phyloP scores from a whole-genome alignment of 495 filamentous ascomycete species.

The Podospora sp. region DNA sequence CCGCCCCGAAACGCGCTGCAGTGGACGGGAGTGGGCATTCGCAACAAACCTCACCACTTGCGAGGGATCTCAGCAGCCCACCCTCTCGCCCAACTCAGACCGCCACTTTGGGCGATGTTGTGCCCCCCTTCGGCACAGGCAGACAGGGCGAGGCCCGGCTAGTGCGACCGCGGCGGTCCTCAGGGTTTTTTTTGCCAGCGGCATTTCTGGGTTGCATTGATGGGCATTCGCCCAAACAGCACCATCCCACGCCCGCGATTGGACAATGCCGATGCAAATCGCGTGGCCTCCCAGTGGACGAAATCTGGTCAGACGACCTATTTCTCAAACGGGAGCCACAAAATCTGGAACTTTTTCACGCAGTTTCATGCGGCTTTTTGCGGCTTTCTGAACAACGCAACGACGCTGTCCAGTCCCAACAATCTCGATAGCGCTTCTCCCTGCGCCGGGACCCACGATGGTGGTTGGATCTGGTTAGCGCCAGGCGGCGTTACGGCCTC shows the following conservation, averaged over 20 bases:
- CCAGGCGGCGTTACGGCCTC: background rate
- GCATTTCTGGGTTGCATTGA: conserved; percentile 13
- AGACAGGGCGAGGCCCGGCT: conserved; percentile 1
- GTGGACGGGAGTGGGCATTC: too few relatives aligned
- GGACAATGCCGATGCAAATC: conserved; percentile 11
- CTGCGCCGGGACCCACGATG: background rate
- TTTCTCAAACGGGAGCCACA: conserved; percentile 24
- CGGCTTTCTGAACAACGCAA: background rate
- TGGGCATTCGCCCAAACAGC: background rate
- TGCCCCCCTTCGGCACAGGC: background rate
- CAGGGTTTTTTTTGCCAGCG: background rate
- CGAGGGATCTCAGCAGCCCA: background rate
- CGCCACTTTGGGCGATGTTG: background rate
- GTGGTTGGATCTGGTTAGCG: background rate
- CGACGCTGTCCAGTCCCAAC: background rate
- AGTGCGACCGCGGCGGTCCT: background rate
- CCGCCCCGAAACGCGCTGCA: background rate
- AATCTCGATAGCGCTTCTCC: background rate
- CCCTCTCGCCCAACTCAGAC: background rate
- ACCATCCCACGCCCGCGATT: conserved; percentile 6
- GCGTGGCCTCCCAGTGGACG: conserved; percentile 13
- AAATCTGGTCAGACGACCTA: conserved; percentile 28
- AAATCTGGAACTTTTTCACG: background rate
- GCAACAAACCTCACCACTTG: too few relatives aligned
- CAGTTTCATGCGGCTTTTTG: conserved; percentile 13